Percentiles rank a stretch among this genome's conserved stretches.
Conservation (phyloP, 495 filamentous ascomycete genomes). For the Xylaria telfairii region DNA sequence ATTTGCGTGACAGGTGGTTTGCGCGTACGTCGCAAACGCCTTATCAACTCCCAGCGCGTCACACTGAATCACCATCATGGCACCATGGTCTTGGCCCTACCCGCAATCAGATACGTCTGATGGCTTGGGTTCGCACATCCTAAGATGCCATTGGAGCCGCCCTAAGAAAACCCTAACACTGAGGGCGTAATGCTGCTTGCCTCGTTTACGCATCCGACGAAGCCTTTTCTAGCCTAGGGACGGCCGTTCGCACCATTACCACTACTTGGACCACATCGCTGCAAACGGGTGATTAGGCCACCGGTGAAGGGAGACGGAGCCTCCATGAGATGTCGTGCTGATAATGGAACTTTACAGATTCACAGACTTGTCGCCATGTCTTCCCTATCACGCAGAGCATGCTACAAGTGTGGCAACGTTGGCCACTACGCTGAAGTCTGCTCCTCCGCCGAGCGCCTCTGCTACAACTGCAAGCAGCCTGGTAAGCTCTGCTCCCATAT, state of each 20-base stretch:
- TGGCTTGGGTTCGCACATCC: background rate
- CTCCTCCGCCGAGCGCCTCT: constrained; percentile 94
- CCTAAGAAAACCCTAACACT: background rate
- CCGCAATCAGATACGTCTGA: background rate
- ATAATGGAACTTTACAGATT: constrained; percentile 46
- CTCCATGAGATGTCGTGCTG: constrained; percentile 45
- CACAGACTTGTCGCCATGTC: constrained; percentile 66
- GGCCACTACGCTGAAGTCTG: constrained; percentile 99
- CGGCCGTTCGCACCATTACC: constrained; percentile 6
- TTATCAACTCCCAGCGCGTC: background rate
- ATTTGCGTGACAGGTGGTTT: background rate
- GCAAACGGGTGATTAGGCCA: constrained; percentile 42
- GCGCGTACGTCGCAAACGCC: background rate
- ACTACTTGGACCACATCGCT: constrained; percentile 38
- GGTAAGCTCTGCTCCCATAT: constrained; percentile 56
- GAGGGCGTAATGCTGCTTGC: background rate
- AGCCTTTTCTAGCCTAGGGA: background rate
- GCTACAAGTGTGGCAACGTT: constrained; percentile 99
- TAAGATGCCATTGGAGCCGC: background rate
- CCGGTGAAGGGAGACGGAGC: constrained; percentile 39
- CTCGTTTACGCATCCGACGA: background rate
- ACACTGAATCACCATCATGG: background rate
- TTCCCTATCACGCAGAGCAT: constrained; percentile 94
- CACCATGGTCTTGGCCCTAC: background rate
- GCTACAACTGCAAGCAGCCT: constrained; percentile 99